Evolutionary conservation across 2,329 filamentous ascomycete genomes (phyloP), one percentile per base, ranked within the genome.

Genomic region (Fusarium sp.): DNA sequence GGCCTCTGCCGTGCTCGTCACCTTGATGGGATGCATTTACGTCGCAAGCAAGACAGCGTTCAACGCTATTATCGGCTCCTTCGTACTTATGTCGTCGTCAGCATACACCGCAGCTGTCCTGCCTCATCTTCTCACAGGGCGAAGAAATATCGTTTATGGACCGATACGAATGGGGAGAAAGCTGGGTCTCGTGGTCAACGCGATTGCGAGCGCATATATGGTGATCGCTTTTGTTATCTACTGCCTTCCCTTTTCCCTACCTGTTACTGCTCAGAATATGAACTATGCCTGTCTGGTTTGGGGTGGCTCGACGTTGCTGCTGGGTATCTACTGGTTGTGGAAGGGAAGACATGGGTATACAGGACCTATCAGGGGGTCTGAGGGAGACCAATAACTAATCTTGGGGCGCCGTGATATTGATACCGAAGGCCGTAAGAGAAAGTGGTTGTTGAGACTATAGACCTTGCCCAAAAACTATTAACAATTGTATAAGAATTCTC

Each of bases 311-410:
- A 55, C 36, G 2, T 11, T 41, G 11, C 15, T 55, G 0, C 20
- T 55, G 1, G 36, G 51, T 6, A 41, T 41, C 7, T 55, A 41
- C 15, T 55, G 51, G 51, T 0, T 55, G 15, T 41, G 24, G 24
- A 41, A 55, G 3, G 51, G 35, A 2, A 28, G 51, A 5, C 35
- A 41, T 3, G 51, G 51, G 11, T 55, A 55, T 5, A 41, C 11
- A n/a, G 36, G 36, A 18, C 51, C 51, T 1, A 36, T 55, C 9
- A 4, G 24, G 20, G 35, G 2, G 35, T 10, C 35, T 36, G 35
- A 9, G 8, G 1, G 24, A 17, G 32, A 2, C 1, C 8, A 26
- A 15, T 6, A 22, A 20, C 32, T 36, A 5, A 36, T 2, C 0
- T 5, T 14, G 17, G 2, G 22, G 9, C 13, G 6, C 8, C 4